phyloP scores from a whole-genome alignment of 179 eudicot genomes.

The Spergularia azorica region DNA sequence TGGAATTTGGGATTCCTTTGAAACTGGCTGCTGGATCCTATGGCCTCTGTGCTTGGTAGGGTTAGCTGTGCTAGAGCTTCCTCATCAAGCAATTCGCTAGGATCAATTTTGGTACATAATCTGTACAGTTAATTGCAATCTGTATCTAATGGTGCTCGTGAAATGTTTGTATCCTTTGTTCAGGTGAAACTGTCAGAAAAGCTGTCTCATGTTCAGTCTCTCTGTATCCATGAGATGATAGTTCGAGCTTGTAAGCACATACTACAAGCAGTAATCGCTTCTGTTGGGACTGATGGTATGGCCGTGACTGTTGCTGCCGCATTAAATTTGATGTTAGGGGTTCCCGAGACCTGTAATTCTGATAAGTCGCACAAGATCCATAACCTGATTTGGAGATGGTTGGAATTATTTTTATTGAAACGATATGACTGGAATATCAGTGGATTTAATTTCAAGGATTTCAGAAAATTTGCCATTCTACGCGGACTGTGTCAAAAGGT shows the following conservation, averaged over 20 bases:
- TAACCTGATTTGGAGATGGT: constrained; percentile 78
- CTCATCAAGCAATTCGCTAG: neutral
- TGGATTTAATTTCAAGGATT: constrained; percentile 70
- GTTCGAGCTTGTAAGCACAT: constrained; percentile 98
- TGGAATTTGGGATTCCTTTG: neutral
- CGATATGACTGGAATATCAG: constrained; percentile 90
- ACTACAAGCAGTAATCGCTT: constrained; percentile 91
- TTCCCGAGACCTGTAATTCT: constrained; percentile 45
- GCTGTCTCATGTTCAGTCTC: constrained; percentile 96
- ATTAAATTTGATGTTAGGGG: constrained; percentile 88
- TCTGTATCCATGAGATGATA: constrained; percentile 99
- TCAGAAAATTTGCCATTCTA: constrained; percentile 90
- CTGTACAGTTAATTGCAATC: constrained; percentile 3
- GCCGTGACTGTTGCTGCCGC: constrained; percentile 82
- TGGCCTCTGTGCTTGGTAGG: constrained; percentile 2
- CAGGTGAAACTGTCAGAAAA: constrained; percentile 98
- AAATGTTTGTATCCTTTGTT: constrained; percentile 24
- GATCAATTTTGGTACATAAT: neutral
- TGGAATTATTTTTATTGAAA: constrained; percentile 73
- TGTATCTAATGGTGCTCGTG: constrained; percentile 3
- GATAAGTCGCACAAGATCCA: constrained; percentile 48
- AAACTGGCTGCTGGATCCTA: neutral
- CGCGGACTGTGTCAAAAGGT: constrained; percentile 99
- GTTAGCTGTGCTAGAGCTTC: constrained; percentile 1
- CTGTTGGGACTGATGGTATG: constrained; percentile 59